Evolutionary conservation across 2,329 filamentous ascomycete species (phyloP), one percentile per base, ranked within the genome.

Genomic region (Pseudogymnoascus sp.): DNA sequence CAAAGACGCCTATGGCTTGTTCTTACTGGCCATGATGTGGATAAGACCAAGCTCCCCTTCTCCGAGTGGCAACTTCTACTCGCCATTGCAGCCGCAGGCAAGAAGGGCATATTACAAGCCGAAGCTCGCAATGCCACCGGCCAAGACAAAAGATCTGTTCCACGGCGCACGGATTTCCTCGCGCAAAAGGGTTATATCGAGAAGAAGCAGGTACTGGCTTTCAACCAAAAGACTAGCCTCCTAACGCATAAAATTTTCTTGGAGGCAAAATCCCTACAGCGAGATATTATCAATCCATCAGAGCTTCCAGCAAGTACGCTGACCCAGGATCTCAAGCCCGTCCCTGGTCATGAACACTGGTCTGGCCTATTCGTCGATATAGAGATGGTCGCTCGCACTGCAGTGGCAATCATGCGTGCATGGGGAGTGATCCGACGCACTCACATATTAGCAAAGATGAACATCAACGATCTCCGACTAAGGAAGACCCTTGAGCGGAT

Each of bases 61-160:
- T 82, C 83, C 10, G 83, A 86, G 72, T 87, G 84, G 83, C 77
- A 80, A 66, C 77, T 83, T 2, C 76, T 87, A 7, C 75, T 84
- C 17, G 82, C 82, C 17, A 85, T 87, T 62, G 84, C 83, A 19
- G 82, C 81, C 0, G 78, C 77, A 13, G 81, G 78, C 61, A 75
- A 77, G 7, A 74, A 80, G 5, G 85, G 85, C 4, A 86, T 87
- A 46, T 73, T 86, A 13, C 85, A 88, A 72, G 82, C 82, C 42
- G 83, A 87, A 64, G 76, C 87, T 23, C 81, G 82, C 15, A 79
- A 80, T 19, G 74, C 85, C 0, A 83, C 83, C 11, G 78, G 80
- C 21, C 85, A 87, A 70, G 85, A 87, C 72, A 87, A 87, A 70
- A 80, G 84, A 60, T 87, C 84, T 1, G 79, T 87, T 1, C 84